Conservation (phyloP, 352 stramenopile genomes). For the Pythium plurisporium region DNA sequence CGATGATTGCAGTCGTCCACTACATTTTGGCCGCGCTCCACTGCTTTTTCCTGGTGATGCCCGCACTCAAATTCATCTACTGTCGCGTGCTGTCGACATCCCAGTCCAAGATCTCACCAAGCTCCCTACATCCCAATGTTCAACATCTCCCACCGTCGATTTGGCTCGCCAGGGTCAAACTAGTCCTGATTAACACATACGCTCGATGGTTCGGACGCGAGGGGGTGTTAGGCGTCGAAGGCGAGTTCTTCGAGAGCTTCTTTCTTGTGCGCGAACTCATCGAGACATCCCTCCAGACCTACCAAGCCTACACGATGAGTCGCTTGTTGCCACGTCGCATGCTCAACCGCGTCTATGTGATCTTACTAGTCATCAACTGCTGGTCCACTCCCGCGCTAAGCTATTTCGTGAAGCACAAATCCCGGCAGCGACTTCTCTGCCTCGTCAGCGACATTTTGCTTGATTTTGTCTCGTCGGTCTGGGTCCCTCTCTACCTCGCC, state of each 20-base stretch:
- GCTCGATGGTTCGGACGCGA: neutral
- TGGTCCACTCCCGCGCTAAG: conserved; percentile 5
- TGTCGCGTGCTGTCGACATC: too few relatives aligned
- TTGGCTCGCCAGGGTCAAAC: neutral
- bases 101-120: too few relatives aligned
- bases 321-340: neutral
- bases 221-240: conserved; percentile 12
- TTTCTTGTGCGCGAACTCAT: conserved; percentile 14
- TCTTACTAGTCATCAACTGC: conserved; percentile 15
- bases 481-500: conserved; percentile 2
- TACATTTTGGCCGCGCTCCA: neutral
- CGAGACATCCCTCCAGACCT: conserved; percentile 10
- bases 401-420: neutral
- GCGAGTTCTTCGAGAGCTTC: conserved; percentile 12
- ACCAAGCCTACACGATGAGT: conserved; percentile 15
- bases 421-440: neutral
- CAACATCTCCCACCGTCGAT: too few relatives aligned
- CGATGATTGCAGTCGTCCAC: neutral
- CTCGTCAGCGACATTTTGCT: conserved; percentile 9
- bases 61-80: neutral
- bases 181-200: neutral
- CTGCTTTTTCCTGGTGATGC: conserved; percentile 1
- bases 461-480: conserved; percentile 12
- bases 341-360: conserved; percentile 12
- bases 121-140: neutral